Conservation (phyloP, 2,329 filamentous ascomycete species). For the Ophioceras dolichostomum region DNA sequence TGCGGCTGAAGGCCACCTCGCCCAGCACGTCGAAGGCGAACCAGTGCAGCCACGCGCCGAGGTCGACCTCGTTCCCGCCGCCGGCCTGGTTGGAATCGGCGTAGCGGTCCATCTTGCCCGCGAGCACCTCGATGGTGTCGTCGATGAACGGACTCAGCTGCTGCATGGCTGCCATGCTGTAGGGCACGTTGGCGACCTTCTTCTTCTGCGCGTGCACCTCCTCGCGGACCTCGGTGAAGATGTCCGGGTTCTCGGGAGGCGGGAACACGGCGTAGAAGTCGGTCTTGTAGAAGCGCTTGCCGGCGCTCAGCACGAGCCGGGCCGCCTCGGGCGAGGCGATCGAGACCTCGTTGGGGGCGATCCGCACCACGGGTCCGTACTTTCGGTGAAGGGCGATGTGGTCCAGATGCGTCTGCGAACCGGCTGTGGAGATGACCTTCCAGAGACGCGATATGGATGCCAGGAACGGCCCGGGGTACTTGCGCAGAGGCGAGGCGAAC, state of each 20-base stretch:
- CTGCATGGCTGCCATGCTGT: slow-evolving; percentile 40
- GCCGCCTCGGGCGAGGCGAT: slow-evolving; percentile 31
- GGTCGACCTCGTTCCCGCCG: slow-evolving; percentile 21
- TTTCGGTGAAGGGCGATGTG: slow-evolving; percentile 29
- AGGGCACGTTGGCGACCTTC: slow-evolving; percentile 36
- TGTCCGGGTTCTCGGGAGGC: slow-evolving; percentile 42
- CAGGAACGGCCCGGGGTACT: slow-evolving; percentile 20
- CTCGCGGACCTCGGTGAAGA: slow-evolving; percentile 43
- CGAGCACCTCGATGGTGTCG: slow-evolving; percentile 34
- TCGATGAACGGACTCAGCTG: slow-evolving; percentile 37
- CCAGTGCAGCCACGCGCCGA: slow-evolving; percentile 32
- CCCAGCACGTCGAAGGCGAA: slow-evolving; percentile 37
- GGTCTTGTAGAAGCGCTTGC: slow-evolving; percentile 40
- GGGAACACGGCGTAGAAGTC: slow-evolving; percentile 41
- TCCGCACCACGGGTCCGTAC: slow-evolving; percentile 36
- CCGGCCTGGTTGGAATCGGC: slow-evolving; percentile 10
- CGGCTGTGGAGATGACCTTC: slow-evolving; percentile 25
- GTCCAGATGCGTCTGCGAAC: slow-evolving; percentile 26
- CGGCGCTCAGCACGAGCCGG: slow-evolving; percentile 30
- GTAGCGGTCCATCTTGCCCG: slow-evolving; percentile 27
- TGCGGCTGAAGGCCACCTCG: slow-evolving; percentile 36
- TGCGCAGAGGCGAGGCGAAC: slow-evolving; percentile 21
- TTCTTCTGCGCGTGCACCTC: slow-evolving; percentile 43
- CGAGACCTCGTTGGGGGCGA: slow-evolving; percentile 34
- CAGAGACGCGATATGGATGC: slow-evolving; percentile 24